These are phyloP conservation scores for Crucibulum laeve DNA, from an alignment of 768 basidiomycete species.

Conservation along the genomic window DNA sequence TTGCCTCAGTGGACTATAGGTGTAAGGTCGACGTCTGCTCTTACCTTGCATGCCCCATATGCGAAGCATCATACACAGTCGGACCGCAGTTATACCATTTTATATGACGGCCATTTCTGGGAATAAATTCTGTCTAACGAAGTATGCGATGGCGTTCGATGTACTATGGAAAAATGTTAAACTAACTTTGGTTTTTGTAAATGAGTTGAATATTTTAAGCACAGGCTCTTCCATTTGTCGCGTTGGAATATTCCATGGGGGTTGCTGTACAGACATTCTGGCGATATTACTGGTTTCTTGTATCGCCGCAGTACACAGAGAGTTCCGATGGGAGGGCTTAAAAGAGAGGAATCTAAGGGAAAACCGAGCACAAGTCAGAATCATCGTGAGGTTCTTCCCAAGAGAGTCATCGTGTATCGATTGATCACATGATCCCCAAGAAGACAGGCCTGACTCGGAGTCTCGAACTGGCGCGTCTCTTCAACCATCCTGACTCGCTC, in stretches of 20 bases:
- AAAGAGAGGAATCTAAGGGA: constrained; percentile 13
- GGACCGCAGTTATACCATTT: constrained; percentile 99
- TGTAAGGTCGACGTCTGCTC: constrained; percentile 6
- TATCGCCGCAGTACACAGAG: not conserved
- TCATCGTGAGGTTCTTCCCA: constrained; percentile 11
- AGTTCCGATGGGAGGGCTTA: constrained; percentile 10
- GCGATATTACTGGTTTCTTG: constrained; percentile 1
- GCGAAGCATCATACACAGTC: constrained; percentile 96
- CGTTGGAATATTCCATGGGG: constrained; percentile 49
- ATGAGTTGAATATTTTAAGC: constrained; percentile 86
- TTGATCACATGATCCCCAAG: constrained; percentile 13
- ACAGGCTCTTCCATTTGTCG: constrained; percentile 50
- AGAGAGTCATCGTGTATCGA: constrained; percentile 10
- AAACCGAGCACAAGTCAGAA: constrained; percentile 16
- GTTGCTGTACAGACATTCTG: constrained; percentile 57
- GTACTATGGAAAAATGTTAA: constrained; percentile 8
- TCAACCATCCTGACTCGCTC: no score
- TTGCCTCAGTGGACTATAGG: not conserved
- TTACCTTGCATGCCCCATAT: constrained; percentile 98
- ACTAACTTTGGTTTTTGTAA: constrained; percentile 84
- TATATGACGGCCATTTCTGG: constrained; percentile 64
- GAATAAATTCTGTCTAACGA: constrained; percentile 70
- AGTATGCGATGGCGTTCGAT: constrained; percentile 9
- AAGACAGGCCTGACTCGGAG: not conserved
- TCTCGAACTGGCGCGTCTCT: no score